Percentiles rank a stretch among this genome's conserved stretches.
Conservation (phyloP, 306 rosid genomes). For the Acacia acuminata region DNA sequence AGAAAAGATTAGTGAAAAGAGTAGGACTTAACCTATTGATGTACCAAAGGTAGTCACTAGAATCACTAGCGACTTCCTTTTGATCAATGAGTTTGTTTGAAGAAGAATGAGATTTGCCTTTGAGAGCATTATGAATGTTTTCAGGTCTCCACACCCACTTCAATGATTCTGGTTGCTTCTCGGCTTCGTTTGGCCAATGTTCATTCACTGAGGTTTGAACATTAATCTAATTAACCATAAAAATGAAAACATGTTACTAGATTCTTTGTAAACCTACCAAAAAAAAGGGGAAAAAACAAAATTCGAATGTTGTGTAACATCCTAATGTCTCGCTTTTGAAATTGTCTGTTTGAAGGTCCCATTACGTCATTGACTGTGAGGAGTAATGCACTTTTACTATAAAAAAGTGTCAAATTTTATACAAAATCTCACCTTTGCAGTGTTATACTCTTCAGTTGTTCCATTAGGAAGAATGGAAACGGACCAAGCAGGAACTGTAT, state of each 20-base stretch:
- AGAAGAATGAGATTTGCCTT: conserved; percentile 25
- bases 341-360: too few species aligned
- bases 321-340: too few species aligned
- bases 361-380: too few species aligned
- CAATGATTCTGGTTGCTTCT: conserved; percentile 43
- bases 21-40: conserved; percentile 47
- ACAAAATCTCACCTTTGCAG: conserved; percentile 43
- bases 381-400: too few species aligned
- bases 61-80: conserved; percentile 44
- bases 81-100: conserved; percentile 44
- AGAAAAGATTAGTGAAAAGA: background rate
- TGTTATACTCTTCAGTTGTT: conserved; percentile 48
- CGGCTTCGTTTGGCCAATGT: conserved; percentile 38
- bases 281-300: too few species aligned
- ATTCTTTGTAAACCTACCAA: background rate
- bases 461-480: conserved; percentile 62
- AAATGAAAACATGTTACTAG: background rate
- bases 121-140: conserved; percentile 30
- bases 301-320: too few species aligned
- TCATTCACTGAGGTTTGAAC: conserved; percentile 56
- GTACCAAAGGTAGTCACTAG: conserved; percentile 65
- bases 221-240: conserved; percentile 40
- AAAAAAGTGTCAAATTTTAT: background rate
- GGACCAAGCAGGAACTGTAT: conserved; percentile 66
- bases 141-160: conserved; percentile 63